phyloP scores from a whole-genome alignment of 2,329 filamentous ascomycete genomes.

The Neonectria faginata region DNA sequence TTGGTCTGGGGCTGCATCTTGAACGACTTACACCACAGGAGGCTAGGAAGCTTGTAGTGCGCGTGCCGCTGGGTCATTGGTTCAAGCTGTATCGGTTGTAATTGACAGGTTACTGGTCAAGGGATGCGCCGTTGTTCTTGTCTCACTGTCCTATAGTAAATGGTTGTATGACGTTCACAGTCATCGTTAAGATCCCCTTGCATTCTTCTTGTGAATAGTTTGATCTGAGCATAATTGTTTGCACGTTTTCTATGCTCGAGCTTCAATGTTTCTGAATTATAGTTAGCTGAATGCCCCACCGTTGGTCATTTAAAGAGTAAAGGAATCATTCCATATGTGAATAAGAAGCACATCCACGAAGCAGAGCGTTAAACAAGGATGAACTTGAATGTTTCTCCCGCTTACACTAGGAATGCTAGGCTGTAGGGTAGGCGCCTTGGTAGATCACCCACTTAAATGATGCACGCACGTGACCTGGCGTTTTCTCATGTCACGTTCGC shows the following conservation, averaged over 20 bases:
- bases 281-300: background rate
- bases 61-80: background rate
- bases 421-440: conserved; percentile 30
- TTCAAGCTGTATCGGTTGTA: background rate
- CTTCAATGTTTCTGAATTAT: too few relatives aligned
- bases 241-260: too few relatives aligned
- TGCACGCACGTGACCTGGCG: conserved; percentile 43
- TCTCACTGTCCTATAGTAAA: background rate
- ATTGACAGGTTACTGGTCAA: background rate
- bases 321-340: background rate
- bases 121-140: background rate
- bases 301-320: too few relatives aligned
- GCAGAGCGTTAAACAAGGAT: background rate
- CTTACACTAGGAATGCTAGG: background rate
- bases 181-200: background rate
- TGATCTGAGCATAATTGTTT: too few relatives aligned
- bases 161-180: background rate
- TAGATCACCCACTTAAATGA: background rate
- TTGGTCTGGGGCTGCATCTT: background rate
- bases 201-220: too few relatives aligned
- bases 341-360: background rate
- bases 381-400: background rate
- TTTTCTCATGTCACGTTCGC: conserved; percentile 39
- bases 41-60: background rate
- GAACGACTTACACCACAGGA: conserved; percentile 2